phyloP scores from a whole-genome alignment of 768 basidiomycete species.

The Pholiota conissans region DNA sequence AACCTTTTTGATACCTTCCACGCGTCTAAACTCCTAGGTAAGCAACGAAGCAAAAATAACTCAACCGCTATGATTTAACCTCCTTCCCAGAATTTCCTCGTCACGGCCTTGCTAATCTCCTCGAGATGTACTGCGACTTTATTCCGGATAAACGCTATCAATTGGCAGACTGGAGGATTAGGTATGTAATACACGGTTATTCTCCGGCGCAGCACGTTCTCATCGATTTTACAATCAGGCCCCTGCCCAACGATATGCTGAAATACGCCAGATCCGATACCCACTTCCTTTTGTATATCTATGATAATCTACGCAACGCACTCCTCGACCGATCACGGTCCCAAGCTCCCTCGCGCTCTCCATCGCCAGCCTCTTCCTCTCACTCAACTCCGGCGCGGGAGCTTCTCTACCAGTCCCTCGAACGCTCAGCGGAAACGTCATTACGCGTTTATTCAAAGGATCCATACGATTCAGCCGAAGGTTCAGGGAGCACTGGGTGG shows the following conservation, averaged over 20 bases:
- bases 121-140: constrained; percentile 89
- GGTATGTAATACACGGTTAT: constrained; percentile 50
- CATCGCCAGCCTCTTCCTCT: constrained; percentile 20
- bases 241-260: constrained; percentile 86
- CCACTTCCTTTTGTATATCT: constrained; percentile 91
- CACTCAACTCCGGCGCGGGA: constrained; percentile 27
- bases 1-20: constrained; percentile 98
- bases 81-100: constrained; percentile 66
- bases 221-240: constrained; percentile 36
- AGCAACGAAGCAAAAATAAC: not conserved
- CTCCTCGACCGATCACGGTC: constrained; percentile 71
- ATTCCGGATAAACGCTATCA: constrained; percentile 94
- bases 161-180: constrained; percentile 95
- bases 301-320: constrained; percentile 86
- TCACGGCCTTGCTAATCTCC: constrained; percentile 80
- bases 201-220: not conserved
- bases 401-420: constrained; percentile 64
- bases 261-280: constrained; percentile 95
- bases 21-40: constrained; percentile 84
- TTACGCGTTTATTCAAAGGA: constrained; percentile 71
- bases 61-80: not conserved
- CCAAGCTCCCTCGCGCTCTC: constrained; percentile 35
- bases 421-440: constrained; percentile 75
- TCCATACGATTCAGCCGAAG: constrained; percentile 63
- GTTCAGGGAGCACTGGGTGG: constrained; percentile 74